phyloP scores from a whole-genome alignment of 2,329 filamentous ascomycete genomes.

The Botrytis pseudocinerea region DNA sequence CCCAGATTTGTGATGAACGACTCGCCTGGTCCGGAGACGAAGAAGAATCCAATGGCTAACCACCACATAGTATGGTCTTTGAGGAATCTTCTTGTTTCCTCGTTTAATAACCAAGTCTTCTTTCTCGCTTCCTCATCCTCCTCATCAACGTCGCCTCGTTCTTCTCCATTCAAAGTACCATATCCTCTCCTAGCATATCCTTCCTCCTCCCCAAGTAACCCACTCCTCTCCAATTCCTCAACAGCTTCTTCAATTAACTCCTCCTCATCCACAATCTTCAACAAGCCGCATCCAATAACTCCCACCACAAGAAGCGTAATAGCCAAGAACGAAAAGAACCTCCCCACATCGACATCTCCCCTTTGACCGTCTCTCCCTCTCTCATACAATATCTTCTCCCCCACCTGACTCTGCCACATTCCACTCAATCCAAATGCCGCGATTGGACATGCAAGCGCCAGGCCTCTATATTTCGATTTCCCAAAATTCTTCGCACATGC shows the following conservation, averaged over 20 bases:
- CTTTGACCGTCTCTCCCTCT: conserved; percentile 60
- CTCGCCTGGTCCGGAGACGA: conserved; percentile 79
- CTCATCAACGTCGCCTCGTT: conserved; percentile 43
- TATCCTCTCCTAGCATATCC: conserved; percentile 67
- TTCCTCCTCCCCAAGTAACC: conserved; percentile 72
- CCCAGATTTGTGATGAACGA: conserved; percentile 97
- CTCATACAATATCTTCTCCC: conserved; percentile 75
- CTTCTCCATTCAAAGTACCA: conserved; percentile 53
- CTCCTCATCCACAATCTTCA: conserved; percentile 80
- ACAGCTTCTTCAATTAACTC: conserved; percentile 88
- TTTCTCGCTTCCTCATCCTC: conserved; percentile 59
- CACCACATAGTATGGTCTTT: conserved; percentile 94
- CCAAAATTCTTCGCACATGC: conserved; percentile 99
- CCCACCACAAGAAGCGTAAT: conserved; percentile 70
- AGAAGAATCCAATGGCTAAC: conserved; percentile 85
- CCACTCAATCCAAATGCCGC: conserved; percentile 90
- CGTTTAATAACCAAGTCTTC: conserved; percentile 89
- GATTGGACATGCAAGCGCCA: conserved; percentile 88
- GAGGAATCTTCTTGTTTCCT: conserved; percentile 83
- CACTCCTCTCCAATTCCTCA: conserved; percentile 87
- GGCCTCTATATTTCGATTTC: conserved; percentile 78
- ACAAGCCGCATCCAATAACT: conserved; percentile 68
- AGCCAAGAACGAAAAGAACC: conserved; percentile 84
- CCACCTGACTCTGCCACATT: conserved; percentile 93
- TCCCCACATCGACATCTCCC: conserved; percentile 72